Evolutionary conservation across 306 rosid genomes (phyloP), one percentile per base, ranked within the genome.

Genomic region (Acacia crassicarpa): DNA sequence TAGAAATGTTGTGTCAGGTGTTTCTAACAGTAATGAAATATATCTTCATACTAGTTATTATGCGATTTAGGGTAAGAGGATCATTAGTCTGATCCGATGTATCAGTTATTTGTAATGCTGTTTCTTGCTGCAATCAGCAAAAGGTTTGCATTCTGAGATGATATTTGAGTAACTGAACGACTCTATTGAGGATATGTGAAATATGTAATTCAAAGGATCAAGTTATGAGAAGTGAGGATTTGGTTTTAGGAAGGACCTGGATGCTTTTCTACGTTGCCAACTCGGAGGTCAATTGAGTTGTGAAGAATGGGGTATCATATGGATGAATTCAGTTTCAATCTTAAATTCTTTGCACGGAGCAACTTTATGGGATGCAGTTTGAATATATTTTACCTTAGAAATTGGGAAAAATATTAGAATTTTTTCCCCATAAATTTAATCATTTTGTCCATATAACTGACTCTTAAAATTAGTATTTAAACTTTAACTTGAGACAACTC

Each of bases 1-100:
- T 71, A 71, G 75, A 77, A 78, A 65, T 65, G 54, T 66, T 22
- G 25, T 66, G 27, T 85, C 78, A 27, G 58, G 82, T 82, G 79
- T 77, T 23, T 81, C 74, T 63, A 45, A 78, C 76, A 45, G 80
- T 23, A 76, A 5, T 62, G 79, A 77, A 77, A 58, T 81, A 16
- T 67, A 23, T 22, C 58, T n/a, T 43, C 30, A 7, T 44, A 14
- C 59, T 68, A 77, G 68, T 48, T 73, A 73, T 79, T 33, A 73
- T 74, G 80, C 22, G 17, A 62, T 62, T 38, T 67, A 44, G 25
- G 45, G 45, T 4, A 84, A 70, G 58, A 13, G 56, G 16, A 43
- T 43, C 16, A 45, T 3, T 44, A 20, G 25, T 43, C 75, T 40
- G 45, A 19, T 51, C 7, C 53, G 16, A 22, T 58, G 73, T 83